Evolutionary conservation across 176 grass and related monocot species (phyloP), one percentile per base, ranked within the genome.

Genomic region (Aegilops bicornis): DNA sequence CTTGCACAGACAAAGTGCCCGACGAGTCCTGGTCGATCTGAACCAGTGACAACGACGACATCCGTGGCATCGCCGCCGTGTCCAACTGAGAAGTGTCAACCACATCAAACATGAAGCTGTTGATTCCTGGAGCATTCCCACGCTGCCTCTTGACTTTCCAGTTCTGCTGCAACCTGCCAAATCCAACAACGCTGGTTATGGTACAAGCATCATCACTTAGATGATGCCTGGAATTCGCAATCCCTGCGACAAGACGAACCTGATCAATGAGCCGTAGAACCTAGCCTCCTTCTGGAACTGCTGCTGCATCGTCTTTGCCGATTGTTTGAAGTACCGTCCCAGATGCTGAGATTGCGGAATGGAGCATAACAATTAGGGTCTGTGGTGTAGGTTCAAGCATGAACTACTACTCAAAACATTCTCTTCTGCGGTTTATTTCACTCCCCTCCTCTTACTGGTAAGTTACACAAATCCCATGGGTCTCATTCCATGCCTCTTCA

Each of bases 131-230:
- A 60, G 42, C 69, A 76, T 19, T 87, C 25, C 78, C 84, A 81
- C 84, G 93, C 30, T 94, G 96, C 52, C 93, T 81, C 87, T 98
- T 96, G 64, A 98, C 93, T 90, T 98, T 98, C 96, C 96, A 98
- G 75, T 94, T 92, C 88, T 98, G 91, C 86, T 98, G 96, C 88
- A 98, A 86, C 48, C 96, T 98, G 84, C 62, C 14, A 84, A 17
- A 89, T 78, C 37, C 16, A 72, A 22, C 32, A 80, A 24, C 27
- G 6, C 35, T 10, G 60, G 8, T 83, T 25, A 82, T 15, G 12
- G 62, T 24, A 62, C n/a, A 42, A 56, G 43, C 68, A 72, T 81
- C n/a, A n/a, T n/a, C 50, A 23, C 73, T 73, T 19, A 77, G 43
- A 67, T 45, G 24, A 50, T 23, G 20, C 70, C 87, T 27, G 30